phyloP scores from a whole-genome alignment of 495 filamentous ascomycete species.

The Emericellopsis terricola region DNA sequence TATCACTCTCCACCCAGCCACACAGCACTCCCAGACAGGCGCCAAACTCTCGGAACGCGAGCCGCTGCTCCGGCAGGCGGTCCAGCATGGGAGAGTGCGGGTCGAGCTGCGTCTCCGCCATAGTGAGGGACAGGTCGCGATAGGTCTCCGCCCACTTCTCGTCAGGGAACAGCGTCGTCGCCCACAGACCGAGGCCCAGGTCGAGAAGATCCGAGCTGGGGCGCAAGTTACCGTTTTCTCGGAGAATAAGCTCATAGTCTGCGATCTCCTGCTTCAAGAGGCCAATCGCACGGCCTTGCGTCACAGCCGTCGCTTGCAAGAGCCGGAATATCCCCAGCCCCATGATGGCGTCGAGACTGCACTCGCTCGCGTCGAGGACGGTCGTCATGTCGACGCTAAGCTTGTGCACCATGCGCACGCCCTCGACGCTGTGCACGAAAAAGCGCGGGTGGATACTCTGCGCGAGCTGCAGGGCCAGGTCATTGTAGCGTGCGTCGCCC shows the following conservation, averaged over 20 bases:
- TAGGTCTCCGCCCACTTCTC: constrained; percentile 32
- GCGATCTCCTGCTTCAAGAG: constrained; percentile 32
- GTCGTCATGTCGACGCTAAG: constrained; percentile 31
- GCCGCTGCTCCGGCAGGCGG: constrained; percentile 20
- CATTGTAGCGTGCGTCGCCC: constrained; percentile 30
- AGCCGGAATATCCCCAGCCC: constrained; percentile 40
- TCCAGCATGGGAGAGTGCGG: constrained; percentile 13
- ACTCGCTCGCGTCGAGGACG: constrained; percentile 35
- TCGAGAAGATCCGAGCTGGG: constrained; percentile 38
- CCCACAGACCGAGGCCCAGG: constrained; percentile 51
- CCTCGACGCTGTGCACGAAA: constrained; percentile 18
- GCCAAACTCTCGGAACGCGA: constrained; percentile 51
- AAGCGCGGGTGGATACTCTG: constrained; percentile 41
- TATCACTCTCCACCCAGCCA: constrained; percentile 22
- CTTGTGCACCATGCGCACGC: constrained; percentile 44
- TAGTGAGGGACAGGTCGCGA: constrained; percentile 22
- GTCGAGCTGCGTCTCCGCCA: constrained; percentile 17
- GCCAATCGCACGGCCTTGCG: constrained; percentile 7
- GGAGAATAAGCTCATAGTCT: constrained; percentile 41
- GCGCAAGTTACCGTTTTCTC: constrained; percentile 25
- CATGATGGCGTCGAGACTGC: constrained; percentile 43
- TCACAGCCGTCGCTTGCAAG: constrained; percentile 26
- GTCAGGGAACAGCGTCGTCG: constrained; percentile 35
- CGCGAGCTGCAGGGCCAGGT: constrained; percentile 36
- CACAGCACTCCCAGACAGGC: constrained; percentile 38